These are phyloP conservation scores for Zymoseptoria brevis DNA, from an alignment of 2,329 filamentous ascomycete genomes.

Conservation along the genomic window DNA sequence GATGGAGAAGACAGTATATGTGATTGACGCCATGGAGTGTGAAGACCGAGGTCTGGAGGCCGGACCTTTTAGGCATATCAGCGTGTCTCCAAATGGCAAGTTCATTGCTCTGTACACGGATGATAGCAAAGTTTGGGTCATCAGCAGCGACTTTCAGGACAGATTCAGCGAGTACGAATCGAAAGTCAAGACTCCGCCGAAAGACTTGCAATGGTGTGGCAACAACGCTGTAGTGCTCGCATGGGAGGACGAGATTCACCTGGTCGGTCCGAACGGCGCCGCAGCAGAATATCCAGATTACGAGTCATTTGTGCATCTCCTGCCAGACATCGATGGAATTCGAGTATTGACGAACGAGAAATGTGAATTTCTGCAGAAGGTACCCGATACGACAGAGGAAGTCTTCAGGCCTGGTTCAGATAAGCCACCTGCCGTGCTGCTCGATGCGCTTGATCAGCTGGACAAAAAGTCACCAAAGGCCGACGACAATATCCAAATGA, in stretches of 20 bases:
- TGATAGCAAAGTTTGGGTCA: conserved; percentile 80
- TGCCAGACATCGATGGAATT: conserved; percentile 84
- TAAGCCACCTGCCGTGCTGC: conserved; percentile 80
- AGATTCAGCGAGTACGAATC: conserved; percentile 88
- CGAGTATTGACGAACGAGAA: conserved; percentile 82
- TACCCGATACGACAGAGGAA: conserved; percentile 64
- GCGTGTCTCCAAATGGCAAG: conserved; percentile 82
- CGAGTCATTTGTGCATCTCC: conserved; percentile 79
- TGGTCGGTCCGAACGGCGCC: conserved; percentile 77
- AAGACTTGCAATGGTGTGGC: conserved; percentile 91
- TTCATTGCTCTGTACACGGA: conserved; percentile 82
- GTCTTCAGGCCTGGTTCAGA: conserved; percentile 85
- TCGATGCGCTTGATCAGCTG: conserved; percentile 85
- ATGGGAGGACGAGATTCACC: conserved; percentile 95
- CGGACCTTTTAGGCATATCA: conserved; percentile 84
- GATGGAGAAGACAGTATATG: conserved; percentile 73
- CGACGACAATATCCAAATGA: conserved; percentile 94
- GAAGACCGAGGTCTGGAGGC: conserved; percentile 88
- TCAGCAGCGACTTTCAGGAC: conserved; percentile 90
- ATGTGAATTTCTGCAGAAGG: conserved; percentile 96
- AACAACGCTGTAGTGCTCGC: conserved; percentile 88
- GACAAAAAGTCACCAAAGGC: conserved; percentile 93
- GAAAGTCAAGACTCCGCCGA: conserved; percentile 72
- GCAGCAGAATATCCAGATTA: conserved; percentile 64
- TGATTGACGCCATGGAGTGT: conserved; percentile 79